These are phyloP conservation scores for Acacia pycnantha DNA, from an alignment of 331 rosid genomes.

Conservation along the genomic window DNA sequence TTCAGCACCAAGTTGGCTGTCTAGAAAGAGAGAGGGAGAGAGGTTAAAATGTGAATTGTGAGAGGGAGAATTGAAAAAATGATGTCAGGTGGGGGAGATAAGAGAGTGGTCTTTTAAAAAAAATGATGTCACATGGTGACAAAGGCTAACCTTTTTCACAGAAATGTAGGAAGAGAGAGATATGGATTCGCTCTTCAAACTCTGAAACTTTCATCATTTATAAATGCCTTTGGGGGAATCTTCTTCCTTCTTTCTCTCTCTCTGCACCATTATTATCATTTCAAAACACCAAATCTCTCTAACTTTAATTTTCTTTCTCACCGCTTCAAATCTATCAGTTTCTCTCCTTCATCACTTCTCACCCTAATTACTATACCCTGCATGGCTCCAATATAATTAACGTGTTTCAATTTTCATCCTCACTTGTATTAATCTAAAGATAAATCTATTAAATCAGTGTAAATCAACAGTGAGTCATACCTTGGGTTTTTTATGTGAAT, in stretches of 20 bases:
- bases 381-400: constrained; percentile 46
- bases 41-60: constrained; percentile 5
- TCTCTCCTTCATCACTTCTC: background rate
- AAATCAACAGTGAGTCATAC: background rate
- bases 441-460: background rate
- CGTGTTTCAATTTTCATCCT: constrained; percentile 32
- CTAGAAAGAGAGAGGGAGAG: constrained; percentile 30
- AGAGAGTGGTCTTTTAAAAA: constrained; percentile 54
- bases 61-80: constrained; percentile 14
- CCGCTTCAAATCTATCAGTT: background rate
- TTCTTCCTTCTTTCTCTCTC: constrained; percentile 48
- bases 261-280: constrained; percentile 26
- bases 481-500: background rate
- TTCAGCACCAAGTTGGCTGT: constrained; percentile 48
- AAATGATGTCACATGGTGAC: constrained; percentile 72
- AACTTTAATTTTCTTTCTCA: constrained; percentile 29
- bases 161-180: constrained; percentile 93
- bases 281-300: background rate
- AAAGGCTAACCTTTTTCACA: constrained; percentile 88
- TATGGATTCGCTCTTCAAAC: constrained; percentile 55
- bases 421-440: background rate
- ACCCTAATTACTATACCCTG: constrained; percentile 20
- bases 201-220: constrained; percentile 66
- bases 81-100: constrained; percentile 42
- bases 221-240: constrained; percentile 60